Evolutionary conservation across 1,139 yeast species (phyloP).

Genomic region (Trichomonascaceae sp.): DNA sequence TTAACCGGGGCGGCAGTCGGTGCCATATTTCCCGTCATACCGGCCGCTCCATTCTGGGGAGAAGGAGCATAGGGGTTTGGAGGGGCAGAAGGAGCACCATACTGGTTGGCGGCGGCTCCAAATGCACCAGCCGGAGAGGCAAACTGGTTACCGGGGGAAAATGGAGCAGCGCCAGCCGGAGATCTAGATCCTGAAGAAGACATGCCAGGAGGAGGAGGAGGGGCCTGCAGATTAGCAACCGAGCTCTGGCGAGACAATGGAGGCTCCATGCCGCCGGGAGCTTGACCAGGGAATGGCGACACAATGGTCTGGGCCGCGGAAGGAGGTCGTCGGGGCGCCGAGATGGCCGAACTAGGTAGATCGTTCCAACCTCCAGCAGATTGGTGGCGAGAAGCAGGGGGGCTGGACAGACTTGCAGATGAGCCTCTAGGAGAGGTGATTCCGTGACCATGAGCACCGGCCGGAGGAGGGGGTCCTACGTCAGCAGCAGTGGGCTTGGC

Average conservation of each 20-base stretch:
- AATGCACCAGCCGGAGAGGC: too few relatives aligned
- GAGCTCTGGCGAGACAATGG: slow-evolving; percentile 18
- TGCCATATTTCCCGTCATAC: slow-evolving; percentile 11
- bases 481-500: slow-evolving; percentile 9
- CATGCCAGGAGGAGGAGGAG: slow-evolving; percentile 12
- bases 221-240: slow-evolving; percentile 11
- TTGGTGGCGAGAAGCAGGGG: slow-evolving; percentile 29
- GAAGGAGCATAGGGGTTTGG: slow-evolving; percentile 36
- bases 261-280: slow-evolving; percentile 15
- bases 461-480: slow-evolving; percentile 10
- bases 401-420: slow-evolving; percentile 22
- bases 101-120: slow-evolving; percentile 11
- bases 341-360: slow-evolving; percentile 46
- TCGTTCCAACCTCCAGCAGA: slow-evolving; percentile 93
- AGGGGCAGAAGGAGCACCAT: slow-evolving; percentile 27
- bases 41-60: slow-evolving; percentile 11
- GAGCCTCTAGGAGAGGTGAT: too few relatives aligned
- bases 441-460: slow-evolving; percentile 2
- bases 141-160: slow-evolving; percentile 5
- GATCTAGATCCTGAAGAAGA: slow-evolving; percentile 15
- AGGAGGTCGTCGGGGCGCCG: slow-evolving; percentile 40
- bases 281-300: slow-evolving; percentile 21
- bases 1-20: slow-evolving; percentile 13
- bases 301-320: slow-evolving; percentile 26
- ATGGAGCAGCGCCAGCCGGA: slow-evolving; percentile 6